These are phyloP conservation scores for Knoxia roxburghii DNA, from an alignment of 257 asterid species.

Conservation along the genomic window DNA sequence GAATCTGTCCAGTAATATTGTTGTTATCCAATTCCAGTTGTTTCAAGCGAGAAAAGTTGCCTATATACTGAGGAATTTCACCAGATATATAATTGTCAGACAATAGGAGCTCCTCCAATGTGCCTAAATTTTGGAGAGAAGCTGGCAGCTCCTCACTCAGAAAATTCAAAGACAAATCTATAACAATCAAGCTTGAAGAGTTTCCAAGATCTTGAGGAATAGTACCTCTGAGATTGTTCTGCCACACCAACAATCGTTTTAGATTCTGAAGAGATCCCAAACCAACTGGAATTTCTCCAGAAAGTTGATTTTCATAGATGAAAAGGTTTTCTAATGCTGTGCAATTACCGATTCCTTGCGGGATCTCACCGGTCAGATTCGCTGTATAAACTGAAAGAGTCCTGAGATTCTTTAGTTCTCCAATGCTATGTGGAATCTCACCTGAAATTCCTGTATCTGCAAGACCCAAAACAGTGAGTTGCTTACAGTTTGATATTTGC, in stretches of 20 bases:
- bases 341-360: conserved; percentile 52
- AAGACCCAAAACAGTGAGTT: conserved; percentile 44
- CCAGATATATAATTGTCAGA: conserved; percentile 56
- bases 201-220: conserved; percentile 53
- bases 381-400: conserved; percentile 59
- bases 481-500: conserved; percentile 51
- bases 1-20: conserved; percentile 53
- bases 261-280: conserved; percentile 45
- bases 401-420: conserved; percentile 50
- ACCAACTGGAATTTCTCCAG: conserved; percentile 54
- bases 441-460: conserved; percentile 66
- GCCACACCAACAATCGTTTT: conserved; percentile 51
- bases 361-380: conserved; percentile 54
- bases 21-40: conserved; percentile 71
- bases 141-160: conserved; percentile 49
- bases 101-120: conserved; percentile 62
- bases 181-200: conserved; percentile 44
- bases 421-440: conserved; percentile 46
- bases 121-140: conserved; percentile 33
- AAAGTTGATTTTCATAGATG: conserved; percentile 54
- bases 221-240: conserved; percentile 45
- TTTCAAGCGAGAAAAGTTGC: conserved; percentile 47
- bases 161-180: conserved; percentile 60
- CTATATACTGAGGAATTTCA: conserved; percentile 43
- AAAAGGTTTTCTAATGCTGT: conserved; percentile 50